Base-by-base conservation (phyloP, 805 yeast genomes). In the Cyberlindnera lachancei region DNA sequence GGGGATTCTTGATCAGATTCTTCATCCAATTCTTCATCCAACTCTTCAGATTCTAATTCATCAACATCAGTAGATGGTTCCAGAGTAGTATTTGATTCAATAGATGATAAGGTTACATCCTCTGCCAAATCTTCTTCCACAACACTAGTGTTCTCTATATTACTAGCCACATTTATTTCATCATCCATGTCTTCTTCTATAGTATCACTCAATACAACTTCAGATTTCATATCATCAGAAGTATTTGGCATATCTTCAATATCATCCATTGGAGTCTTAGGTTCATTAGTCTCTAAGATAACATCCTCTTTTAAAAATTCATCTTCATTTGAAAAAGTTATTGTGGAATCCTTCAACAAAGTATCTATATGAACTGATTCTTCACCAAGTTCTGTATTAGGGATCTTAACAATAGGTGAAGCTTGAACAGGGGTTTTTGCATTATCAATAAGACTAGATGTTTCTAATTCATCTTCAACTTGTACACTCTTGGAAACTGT, bases 241-340 rank as follows among this genome's bases (percentile, higher is more conserved):
- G 40, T 37, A 21, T 30, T 28, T 13, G 33, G 33, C 15, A 33
- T 26, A 23, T 34, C 31, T 6, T 34, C 31, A 11, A 23, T n/a
- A 5, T 13, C 35, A n/a, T 18, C 29, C 9, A 7, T 15, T 12
- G 18, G 23, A 18, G 16, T 13, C 10, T 18, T 7, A 7, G 29
- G 33, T 6, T 26, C 33, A n/a, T n/a, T n/a, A n/a, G n/a, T n/a
- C n/a, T n/a, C n/a, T 14, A 35, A 33, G 8, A 30, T 12, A 18
- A 35, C 37, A 18, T 16, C 34, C 12, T 7, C 15, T 18, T 21
- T 16, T 21, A 11, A 17, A 13, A 21, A 23, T 11, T 33, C 19
- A 15, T 21, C 19, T 7, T 22, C 24, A n/a, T 12, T 8, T 14
- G n/a, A 22, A 22, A 14, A 14, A 9, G 24, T 22, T 12, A 12